phyloP scores from a whole-genome alignment of 108 stramenopile species.

The Pseudonitzschia delicatissima region DNA sequence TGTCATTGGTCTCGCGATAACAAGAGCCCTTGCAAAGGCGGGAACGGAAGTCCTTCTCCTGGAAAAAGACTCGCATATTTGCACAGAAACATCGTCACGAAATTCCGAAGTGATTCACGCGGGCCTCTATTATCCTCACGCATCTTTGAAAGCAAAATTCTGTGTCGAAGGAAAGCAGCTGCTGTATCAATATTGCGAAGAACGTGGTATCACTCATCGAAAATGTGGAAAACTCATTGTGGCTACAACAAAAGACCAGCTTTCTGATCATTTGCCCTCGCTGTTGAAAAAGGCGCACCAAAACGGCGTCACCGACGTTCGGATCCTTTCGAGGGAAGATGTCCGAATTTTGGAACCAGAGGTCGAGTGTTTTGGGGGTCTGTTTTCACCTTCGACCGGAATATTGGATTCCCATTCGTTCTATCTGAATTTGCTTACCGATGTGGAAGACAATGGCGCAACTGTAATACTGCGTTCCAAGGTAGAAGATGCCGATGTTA shows the following conservation, averaged over 20 bases:
- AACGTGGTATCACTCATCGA: constrained; percentile 43
- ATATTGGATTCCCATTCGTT: constrained; percentile 76
- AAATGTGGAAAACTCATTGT: constrained; percentile 79
- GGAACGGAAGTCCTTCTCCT: constrained; percentile 75
- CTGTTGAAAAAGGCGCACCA: constrained; percentile 18
- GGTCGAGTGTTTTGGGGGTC: constrained; percentile 53
- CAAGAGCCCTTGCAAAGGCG: constrained; percentile 49
- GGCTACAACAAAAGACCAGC: constrained; percentile 53
- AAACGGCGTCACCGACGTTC: constrained; percentile 69
- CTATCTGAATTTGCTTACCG: constrained; percentile 59
- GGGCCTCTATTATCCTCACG: constrained; percentile 76
- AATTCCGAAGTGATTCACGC: constrained; percentile 90
- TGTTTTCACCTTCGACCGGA: constrained; percentile 80
- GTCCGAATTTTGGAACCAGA: constrained; percentile 61
- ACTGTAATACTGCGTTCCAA: constrained; percentile 48
- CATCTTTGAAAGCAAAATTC: constrained; percentile 59
- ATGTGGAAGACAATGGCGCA: constrained; percentile 68
- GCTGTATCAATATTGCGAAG: constrained; percentile 70
- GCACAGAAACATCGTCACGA: constrained; percentile 66
- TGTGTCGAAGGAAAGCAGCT: constrained; percentile 73
- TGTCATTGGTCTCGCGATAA: constrained; percentile 72
- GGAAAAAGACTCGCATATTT: constrained; percentile 54
- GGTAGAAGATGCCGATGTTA: constrained; percentile 42
- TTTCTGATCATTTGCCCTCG: constrained; percentile 16
- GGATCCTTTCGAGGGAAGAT: constrained; percentile 53